Conservation (phyloP, 495 filamentous ascomycete genomes). For the Podospora anserina region DNA sequence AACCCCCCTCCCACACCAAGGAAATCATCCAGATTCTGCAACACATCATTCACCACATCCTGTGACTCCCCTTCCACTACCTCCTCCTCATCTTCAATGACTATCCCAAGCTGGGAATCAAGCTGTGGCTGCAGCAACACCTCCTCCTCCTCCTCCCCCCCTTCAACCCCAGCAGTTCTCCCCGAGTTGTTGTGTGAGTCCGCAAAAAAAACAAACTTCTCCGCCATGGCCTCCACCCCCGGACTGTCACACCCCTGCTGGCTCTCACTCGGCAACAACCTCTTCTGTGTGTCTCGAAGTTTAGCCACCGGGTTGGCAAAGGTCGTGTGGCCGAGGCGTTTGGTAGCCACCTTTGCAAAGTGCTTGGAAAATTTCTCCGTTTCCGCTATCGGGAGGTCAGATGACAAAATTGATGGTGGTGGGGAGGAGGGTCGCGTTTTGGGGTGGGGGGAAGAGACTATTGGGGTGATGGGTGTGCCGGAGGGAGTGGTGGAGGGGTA, state of each 20-base stretch:
- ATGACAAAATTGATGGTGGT: not conserved
- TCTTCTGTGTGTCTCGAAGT: not conserved
- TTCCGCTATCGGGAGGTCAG: not conserved
- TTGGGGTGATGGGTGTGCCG: not conserved
- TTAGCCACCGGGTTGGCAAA: not conserved
- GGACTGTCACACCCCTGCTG: not conserved
- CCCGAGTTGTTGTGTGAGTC: not conserved
- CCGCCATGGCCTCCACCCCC: not conserved
- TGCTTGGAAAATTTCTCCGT: not conserved
- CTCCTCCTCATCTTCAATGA: not conserved
- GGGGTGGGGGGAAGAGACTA: not conserved
- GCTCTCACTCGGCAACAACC: not conserved
- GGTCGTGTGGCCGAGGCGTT: not conserved
- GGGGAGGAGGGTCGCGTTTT: not conserved
- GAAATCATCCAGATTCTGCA: slow-evolving; percentile 32
- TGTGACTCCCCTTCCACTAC: not conserved
- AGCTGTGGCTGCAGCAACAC: not conserved
- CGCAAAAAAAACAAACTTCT: not conserved
- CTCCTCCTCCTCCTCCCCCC: not conserved
- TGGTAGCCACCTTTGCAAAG: not conserved
- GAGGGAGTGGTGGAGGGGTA: not conserved
- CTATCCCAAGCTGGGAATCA: not conserved
- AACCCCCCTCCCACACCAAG: slow-evolving; percentile 25
- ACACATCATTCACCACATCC: not conserved
- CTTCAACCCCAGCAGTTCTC: too few species aligned